Evolutionary conservation across 495 filamentous ascomycete genomes (phyloP), one percentile per base, ranked within the genome.

Genomic region (Daldinia vernicosa): DNA sequence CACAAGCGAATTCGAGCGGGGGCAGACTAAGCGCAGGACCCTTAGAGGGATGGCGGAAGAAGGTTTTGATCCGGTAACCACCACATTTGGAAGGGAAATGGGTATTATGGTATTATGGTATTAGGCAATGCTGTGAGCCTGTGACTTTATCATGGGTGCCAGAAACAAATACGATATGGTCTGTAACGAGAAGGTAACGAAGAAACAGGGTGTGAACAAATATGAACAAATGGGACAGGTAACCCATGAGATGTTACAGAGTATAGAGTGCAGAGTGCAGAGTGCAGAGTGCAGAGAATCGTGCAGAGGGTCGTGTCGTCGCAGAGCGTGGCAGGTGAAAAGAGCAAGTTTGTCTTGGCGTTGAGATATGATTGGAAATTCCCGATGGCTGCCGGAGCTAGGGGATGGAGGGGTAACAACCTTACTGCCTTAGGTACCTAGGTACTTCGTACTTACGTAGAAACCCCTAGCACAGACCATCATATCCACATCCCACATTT

Each of bases 131-230:
- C 63, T 70, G 62, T 70, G 63, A 67, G 67, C 70, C 63, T 70
- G 62, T 70, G 63, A 67, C 71, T 74, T 73, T 74, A 74, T 74
- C 71, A 64, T 67, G 59, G 70, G 71, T 45, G n/a, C 58, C 57
- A 62, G 58, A 74, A 60, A 64, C 51, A 35, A 60, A 66, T 74
- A 63, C 63, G 67, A 70, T 40, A 22, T 35, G 63, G 59, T 26
- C 71, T 69, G 71, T 74, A 74, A 74, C 71, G 71, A 74, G 71
- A 74, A 74, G 71, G 71, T 74, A 74, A 74, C 71, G 71, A 70
- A 40, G 17, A 56, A 70, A 66, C 63, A 60, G 27, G 67, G 63
- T 70, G 71, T 74, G 71, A 50, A 59, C 26, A 55, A 50, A 63
- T 43, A 43, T 74, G 71, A 50, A 59, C 26, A 55, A 50, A 63